Base-by-base conservation (phyloP, 306 rosid species). In the Hippophae rhamnoides region DNA sequence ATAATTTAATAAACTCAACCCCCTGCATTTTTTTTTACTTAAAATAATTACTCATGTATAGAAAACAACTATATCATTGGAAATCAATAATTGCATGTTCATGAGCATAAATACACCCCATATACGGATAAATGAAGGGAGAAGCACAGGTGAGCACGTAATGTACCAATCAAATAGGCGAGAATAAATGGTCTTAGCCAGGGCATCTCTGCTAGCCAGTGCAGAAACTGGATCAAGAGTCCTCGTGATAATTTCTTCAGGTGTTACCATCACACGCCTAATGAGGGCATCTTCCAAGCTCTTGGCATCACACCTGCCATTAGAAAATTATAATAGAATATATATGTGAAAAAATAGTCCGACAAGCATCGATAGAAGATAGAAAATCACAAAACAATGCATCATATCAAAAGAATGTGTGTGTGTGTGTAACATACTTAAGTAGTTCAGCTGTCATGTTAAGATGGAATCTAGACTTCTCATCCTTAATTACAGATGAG, bases 231-330 rank as follows among this genome's bases (percentile, higher is more conserved):
- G 48, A 45, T 45, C 48, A 45, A 45, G 48, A 45, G 48, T 8
- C 8, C 10, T 45, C 12, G 48, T 45, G 12, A 45, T 93, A 74
- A 93, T 65, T 70, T 93, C 99, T 82, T 93, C 99, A 7, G 99
- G 99, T 0, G 99, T 93, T 70, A 93, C 97, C 99, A 93, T 93
- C 63, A 89, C 99, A 80, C 99, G 99, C 68, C 86, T 67, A 67
- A 93, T 93, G 65, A 93, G 71, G 46, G 99, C 97, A 69, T 86
- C 99, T 80, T 93, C 99, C 95, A 93, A 84, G 75, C 97, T 86
- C 86, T 81, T 89, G 50, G 80, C 87, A 74, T 93, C 86, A 75
- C 99, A 93, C 81, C 99, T 82, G 60, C 38, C 38, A 31, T 31
- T 47, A 60, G 53, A 23, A 56, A n/a, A 51, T 23, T 46, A 61